Evolutionary conservation across 495 filamentous ascomycete genomes (phyloP), one percentile per base, ranked within the genome.

Genomic region (Pyrenopolyporus hunteri): DNA sequence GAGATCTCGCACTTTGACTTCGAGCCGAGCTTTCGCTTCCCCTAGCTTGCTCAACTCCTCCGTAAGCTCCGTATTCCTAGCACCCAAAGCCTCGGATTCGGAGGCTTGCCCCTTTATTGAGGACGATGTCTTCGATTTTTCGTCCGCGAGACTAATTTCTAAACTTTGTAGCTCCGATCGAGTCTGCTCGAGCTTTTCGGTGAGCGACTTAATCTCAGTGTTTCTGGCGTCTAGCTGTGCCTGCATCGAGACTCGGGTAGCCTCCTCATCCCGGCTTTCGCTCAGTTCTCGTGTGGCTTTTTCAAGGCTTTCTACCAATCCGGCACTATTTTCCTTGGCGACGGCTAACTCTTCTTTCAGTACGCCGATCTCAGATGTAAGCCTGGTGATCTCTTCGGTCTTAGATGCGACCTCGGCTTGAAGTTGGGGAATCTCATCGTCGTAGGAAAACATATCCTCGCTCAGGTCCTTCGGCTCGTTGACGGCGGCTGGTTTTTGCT

Each of bases 401-500:
- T 78, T 78, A 33, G 74, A 80, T 19, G 81, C 80, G 13, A 89
- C 73, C 48, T 90, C 84, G 7, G 75, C 70, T 63, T 88, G 88
- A 13, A 93, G 81, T 14, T 78, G 77, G 28, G 82, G 80, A 25
- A 92, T 81, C 67, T 92, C 87, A 26, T 82, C 77, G 56, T 91
- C 84, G 35, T 91, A 96, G 5, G 90, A 94, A 74, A 97, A 97
- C 74, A 97, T 87, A 17, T 96, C 91, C 66, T 93, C 90, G 43
- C 74, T 79, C 4, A 77, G 74, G 43, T 82, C 79, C 20, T 53
- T 74, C 5, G 50, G 42, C 16, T 82, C 76, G 1, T 69, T 70
- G 26, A 73, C 61, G 11, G 72, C 70, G 11, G 67, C 63, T 4
- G 74, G 59, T 26, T 78, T 79, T 31, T 77, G 70, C 66, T 74